A percentile compares a stretch with the other conserved stretches of the same genome.
These are phyloP conservation scores for Dendrostoma leiphaemia DNA, from an alignment of 2,329 filamentous ascomycete genomes.

Conservation along the genomic window DNA sequence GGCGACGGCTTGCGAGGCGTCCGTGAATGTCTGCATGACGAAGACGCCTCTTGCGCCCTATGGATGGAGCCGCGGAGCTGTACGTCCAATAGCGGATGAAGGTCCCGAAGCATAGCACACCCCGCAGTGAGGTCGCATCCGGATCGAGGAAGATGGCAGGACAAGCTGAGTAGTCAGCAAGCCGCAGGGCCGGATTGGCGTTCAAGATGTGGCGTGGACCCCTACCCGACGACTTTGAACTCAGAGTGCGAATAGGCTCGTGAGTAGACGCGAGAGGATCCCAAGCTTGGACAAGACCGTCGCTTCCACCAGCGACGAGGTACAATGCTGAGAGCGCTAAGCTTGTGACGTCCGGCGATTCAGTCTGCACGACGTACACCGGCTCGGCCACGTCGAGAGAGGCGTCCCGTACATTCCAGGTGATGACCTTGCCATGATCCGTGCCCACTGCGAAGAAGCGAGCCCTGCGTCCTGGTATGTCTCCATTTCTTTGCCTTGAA, in stretches of 20 bases:
- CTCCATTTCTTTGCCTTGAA: conserved; percentile 39
- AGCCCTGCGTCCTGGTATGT: conserved; percentile 82
- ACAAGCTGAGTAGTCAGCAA: conserved; percentile 76
- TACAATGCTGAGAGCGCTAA: conserved; percentile 83
- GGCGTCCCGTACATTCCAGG: conserved; percentile 81
- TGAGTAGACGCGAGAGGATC: conserved; percentile 82
- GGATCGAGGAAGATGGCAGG: conserved; percentile 85
- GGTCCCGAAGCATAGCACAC: conserved; percentile 82
- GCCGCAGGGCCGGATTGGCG: conserved; percentile 56
- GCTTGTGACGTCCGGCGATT: conserved; percentile 83
- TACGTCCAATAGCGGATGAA: conserved; percentile 93
- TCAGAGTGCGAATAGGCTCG: conserved; percentile 80
- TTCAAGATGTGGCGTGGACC: conserved; percentile 69
- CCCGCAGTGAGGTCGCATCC: conserved; percentile 79
- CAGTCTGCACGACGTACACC: conserved; percentile 80
- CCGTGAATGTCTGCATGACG: conserved; percentile 64
- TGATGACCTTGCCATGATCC: conserved; percentile 67
- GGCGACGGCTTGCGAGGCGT: conserved; percentile 47
- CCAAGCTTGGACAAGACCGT: conserved; percentile 95
- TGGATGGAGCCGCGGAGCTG: conserved; percentile 75
- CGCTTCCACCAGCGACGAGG: conserved; percentile 88
- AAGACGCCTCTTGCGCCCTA: conserved; percentile 74
- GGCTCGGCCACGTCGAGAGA: conserved; percentile 62
- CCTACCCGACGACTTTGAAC: conserved; percentile 78
- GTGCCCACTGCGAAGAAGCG: conserved; percentile 82